Conservation (phyloP, 306 rosid species). For the Vigna trinervia region DNA sequence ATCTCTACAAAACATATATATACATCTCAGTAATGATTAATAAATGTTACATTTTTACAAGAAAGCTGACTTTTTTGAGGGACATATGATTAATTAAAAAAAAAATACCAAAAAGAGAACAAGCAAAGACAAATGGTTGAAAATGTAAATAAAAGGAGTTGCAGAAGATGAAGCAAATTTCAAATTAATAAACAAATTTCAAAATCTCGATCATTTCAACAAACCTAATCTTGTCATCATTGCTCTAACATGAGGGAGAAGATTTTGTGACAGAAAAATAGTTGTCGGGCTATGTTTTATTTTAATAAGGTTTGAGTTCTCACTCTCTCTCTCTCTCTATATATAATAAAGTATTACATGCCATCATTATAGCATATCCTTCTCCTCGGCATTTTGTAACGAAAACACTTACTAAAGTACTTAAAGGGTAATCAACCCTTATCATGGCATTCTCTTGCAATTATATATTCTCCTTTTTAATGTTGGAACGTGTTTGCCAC, state of each 20-base stretch:
- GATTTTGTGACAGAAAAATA: background rate
- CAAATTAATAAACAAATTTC: background rate
- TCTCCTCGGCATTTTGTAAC: constrained; percentile 22
- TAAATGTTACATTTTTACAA: background rate
- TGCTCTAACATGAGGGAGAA: constrained; percentile 17
- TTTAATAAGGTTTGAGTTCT: constrained; percentile 16
- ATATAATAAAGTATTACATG: constrained; percentile 27
- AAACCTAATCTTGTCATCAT: constrained; percentile 38
- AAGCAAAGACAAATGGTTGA: background rate
- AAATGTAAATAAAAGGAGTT: background rate
- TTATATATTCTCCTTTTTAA: background rate
- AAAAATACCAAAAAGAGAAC: background rate
- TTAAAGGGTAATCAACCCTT: background rate
- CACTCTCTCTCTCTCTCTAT: background rate
- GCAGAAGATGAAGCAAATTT: background rate
- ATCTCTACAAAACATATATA: background rate
- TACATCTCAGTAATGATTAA: background rate
- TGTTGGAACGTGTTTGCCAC: constrained; percentile 47
- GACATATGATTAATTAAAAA: background rate
- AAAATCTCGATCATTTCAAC: constrained; percentile 32
- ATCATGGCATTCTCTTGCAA: background rate
- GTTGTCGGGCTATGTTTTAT: background rate
- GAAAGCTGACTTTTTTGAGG: background rate
- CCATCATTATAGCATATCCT: constrained; percentile 41
- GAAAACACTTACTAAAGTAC: background rate